Conservation (phyloP, 352 stramenopile genomes). For the Globisporangium echinulatum region DNA sequence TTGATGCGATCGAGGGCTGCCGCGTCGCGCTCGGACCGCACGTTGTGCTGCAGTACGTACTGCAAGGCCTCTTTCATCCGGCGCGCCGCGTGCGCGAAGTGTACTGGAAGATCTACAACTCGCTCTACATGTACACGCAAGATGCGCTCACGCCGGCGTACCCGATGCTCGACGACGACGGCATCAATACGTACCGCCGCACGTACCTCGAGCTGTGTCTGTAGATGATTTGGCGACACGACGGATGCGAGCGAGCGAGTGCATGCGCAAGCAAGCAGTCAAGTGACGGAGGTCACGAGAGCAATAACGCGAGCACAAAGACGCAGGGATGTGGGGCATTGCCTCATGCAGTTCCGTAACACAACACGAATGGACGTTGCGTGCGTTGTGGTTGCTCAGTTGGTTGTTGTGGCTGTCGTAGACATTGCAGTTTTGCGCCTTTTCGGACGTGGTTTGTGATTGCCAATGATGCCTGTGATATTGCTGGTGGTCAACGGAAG, state of each 20-base stretch:
- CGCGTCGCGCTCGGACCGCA: slow-evolving; percentile 95
- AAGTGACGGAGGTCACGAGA: too few relatives aligned
- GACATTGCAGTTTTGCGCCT: too few relatives aligned
- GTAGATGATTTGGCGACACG: not conserved
- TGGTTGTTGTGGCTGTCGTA: too few relatives aligned
- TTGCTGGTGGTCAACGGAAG: too few relatives aligned
- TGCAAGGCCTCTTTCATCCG: slow-evolving; percentile 98
- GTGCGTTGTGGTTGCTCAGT: too few relatives aligned
- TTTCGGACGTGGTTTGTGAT: too few relatives aligned
- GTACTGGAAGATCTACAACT: slow-evolving; percentile 99
- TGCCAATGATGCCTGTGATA: too few relatives aligned
- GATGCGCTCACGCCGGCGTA: slow-evolving; percentile 97
- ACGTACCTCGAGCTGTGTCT: slow-evolving; percentile 92
- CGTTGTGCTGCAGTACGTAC: slow-evolving; percentile 95
- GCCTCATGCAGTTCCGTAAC: too few relatives aligned
- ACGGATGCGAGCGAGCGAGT: not conserved
- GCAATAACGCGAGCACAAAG: too few relatives aligned
- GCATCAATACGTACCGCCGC: slow-evolving; percentile 92
- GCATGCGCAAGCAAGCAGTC: too few relatives aligned
- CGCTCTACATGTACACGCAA: slow-evolving; percentile 98
- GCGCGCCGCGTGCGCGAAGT: slow-evolving; percentile 97
- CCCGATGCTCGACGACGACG: slow-evolving; percentile 94
- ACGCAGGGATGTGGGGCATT: too few relatives aligned
- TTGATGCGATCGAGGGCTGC: slow-evolving; percentile 97
- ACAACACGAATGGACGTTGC: too few relatives aligned